Base-by-base conservation (phyloP, 176 grass and related monocot species). In the Echinochloa phyllopogon region DNA sequence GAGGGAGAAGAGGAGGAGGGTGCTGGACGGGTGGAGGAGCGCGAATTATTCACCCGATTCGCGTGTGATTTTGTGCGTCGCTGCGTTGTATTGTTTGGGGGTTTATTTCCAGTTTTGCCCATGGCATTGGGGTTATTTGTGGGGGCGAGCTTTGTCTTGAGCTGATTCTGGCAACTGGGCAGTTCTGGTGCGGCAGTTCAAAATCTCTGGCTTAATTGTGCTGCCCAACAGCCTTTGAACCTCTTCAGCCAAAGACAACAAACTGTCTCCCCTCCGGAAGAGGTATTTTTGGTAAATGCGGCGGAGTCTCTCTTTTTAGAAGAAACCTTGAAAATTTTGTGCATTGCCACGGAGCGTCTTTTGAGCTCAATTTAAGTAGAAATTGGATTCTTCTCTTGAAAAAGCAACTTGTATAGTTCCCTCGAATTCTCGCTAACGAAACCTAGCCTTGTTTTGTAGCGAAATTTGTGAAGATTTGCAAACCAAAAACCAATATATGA, bases 11-110 rank as follows among this genome's bases (percentile, higher is more conserved):
- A 41, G 62, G 57, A 16, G 49, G 33, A 20, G 67, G 68, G 64
- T 43, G 88, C 18, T 25, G 12, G 69, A 89, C 53, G 88, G 91
- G 85, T 91, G 88, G 87, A 74, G 87, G 78, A 95, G 91, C 90
- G 87, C 88, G 51, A 93, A 93, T 90, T 84, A 79, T 83, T 93
- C 72, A 44, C 60, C 83, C 62, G 69, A n/a, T 87, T 89, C 83
- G 72, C 49, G 25, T 52, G 71, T 74, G 47, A 74, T 74, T 51
- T 61, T 29, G 49, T 55, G 72, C 49, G 49, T 11, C 9, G 29
- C 49, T 18, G 51, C 38, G 29, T 33, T 84, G 74, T 49, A 40
- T 42, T 76, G 20, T 68, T 59, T 0, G 2, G 11, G 15, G 18
- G 7, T 3, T 7, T 41, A 48, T 48, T 84, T 65, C 38, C 67